These are phyloP conservation scores for Suillus subluteus DNA, from an alignment of 768 basidiomycete genomes.

Conservation along the genomic window DNA sequence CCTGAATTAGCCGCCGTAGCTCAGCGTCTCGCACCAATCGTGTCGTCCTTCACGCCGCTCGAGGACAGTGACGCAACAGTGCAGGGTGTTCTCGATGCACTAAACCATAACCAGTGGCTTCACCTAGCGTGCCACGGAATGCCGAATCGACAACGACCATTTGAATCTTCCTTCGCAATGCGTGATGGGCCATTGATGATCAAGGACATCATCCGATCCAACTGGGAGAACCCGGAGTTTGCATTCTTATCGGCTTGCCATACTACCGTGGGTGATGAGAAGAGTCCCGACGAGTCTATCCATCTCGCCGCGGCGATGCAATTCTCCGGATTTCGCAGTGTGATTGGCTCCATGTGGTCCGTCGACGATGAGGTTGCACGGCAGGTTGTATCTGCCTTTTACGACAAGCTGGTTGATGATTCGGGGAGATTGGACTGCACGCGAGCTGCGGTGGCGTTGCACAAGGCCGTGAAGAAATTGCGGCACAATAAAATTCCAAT, in stretches of 20 bases:
- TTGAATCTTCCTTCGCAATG: slow-evolving; percentile 21
- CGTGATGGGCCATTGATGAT: slow-evolving; percentile 17
- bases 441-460: neutral
- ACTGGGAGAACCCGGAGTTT: slow-evolving; percentile 17
- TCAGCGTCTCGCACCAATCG: slow-evolving; percentile 14
- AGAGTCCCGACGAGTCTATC: slow-evolving; percentile 21
- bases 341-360: slow-evolving; percentile 28
- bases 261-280: slow-evolving; percentile 23
- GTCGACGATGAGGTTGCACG: slow-evolving; percentile 20
- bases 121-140: slow-evolving; percentile 27
- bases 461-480: neutral
- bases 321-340: slow-evolving; percentile 24
- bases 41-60: neutral
- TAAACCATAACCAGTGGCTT: slow-evolving; percentile 16
- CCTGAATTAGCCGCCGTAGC: slow-evolving; percentile 20
- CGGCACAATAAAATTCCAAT: neutral
- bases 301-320: slow-evolving; percentile 30
- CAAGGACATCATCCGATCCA: slow-evolving; percentile 13
- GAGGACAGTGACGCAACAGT: slow-evolving; percentile 3
- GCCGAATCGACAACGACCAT: slow-evolving; percentile 17
- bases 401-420: neutral
- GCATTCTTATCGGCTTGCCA: slow-evolving; percentile 29
- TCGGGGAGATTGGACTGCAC: slow-evolving; percentile 2
- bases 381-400: slow-evolving; percentile 5
- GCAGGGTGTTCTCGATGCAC: slow-evolving; percentile 2